A percentile compares a stretch with the other conserved stretches of the same genome.
Evolutionary conservation across 345 rosid species (phyloP).

Genomic region (Gossypium ekmanianum): DNA sequence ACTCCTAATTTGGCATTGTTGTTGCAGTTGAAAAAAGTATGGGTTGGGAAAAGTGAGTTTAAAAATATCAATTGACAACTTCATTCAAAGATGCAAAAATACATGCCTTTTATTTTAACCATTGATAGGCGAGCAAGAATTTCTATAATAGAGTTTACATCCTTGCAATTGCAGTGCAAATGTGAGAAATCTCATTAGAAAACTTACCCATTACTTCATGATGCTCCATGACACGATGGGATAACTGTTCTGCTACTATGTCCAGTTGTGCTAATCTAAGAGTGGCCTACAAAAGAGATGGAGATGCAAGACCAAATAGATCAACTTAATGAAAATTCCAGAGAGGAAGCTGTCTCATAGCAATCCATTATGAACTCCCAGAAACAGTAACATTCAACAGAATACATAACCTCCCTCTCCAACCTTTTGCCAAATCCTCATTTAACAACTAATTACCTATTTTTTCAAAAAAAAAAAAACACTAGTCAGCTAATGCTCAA

Average conservation of each 20-base stretch:
- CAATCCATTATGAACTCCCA: not conserved
- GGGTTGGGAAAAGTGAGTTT: no score
- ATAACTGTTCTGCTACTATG: conserved; percentile 71
- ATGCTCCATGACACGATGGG: conserved; percentile 90
- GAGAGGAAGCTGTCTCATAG: conserved; percentile 1
- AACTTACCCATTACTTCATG: conserved; percentile 97
- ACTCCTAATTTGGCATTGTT: no score
- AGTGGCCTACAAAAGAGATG: conserved; percentile 56
- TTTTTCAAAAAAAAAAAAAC: no score
- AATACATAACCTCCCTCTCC: not conserved
- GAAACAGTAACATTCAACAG: not conserved
- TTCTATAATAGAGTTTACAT: not conserved
- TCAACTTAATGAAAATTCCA: conserved; percentile 7
- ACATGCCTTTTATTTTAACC: not conserved
- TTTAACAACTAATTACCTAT: not conserved
- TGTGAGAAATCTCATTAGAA: conserved; percentile 8
- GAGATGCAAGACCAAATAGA: conserved; percentile 16
- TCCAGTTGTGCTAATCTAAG: conserved; percentile 88
- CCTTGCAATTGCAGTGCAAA: not conserved
- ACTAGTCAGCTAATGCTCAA: not conserved
- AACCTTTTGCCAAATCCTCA: not conserved
- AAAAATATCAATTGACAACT: not conserved
- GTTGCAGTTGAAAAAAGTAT: no score
- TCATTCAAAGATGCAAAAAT: conserved; percentile 7
- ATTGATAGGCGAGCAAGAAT: conserved; percentile 1